These are phyloP conservation scores for Pseudonitzschia delicatissima DNA, from an alignment of 108 stramenopile species.

Conservation along the genomic window DNA sequence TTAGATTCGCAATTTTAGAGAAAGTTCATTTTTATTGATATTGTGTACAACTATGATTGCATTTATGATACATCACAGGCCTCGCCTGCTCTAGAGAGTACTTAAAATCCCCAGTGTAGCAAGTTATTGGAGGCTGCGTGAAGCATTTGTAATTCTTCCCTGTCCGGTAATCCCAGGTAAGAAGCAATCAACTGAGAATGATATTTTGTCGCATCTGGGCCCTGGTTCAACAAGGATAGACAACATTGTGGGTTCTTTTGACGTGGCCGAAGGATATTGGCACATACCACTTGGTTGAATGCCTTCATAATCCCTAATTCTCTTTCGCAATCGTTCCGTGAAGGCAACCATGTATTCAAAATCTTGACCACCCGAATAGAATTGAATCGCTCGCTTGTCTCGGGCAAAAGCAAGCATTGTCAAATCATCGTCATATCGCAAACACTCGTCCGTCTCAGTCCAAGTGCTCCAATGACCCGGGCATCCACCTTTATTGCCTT, in stretches of 20 bases:
- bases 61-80: background rate
- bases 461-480: conserved; percentile 16
- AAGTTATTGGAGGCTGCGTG: conserved; percentile 13
- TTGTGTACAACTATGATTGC: background rate
- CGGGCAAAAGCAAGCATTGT: background rate
- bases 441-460: background rate
- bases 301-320: background rate
- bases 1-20: no score
- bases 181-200: background rate
- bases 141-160: conserved; percentile 1
- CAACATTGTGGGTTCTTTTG: background rate
- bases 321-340: conserved; percentile 11
- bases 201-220: conserved; percentile 1
- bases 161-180: conserved; percentile 18
- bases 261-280: background rate
- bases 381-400: conserved; percentile 15
- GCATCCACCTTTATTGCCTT: conserved; percentile 27
- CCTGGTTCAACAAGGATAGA: conserved; percentile 27
- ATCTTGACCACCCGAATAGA: conserved; percentile 21
- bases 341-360: conserved; percentile 28
- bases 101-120: conserved; percentile 23
- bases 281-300: background rate
- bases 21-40: no score
- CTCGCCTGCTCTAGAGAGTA: background rate
- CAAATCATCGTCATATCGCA: conserved; percentile 5